Percentiles rank a stretch among this genome's conserved stretches.
These are phyloP conservation scores for Tylopilus felleus DNA, from an alignment of 768 basidiomycete species.

Conservation along the genomic window DNA sequence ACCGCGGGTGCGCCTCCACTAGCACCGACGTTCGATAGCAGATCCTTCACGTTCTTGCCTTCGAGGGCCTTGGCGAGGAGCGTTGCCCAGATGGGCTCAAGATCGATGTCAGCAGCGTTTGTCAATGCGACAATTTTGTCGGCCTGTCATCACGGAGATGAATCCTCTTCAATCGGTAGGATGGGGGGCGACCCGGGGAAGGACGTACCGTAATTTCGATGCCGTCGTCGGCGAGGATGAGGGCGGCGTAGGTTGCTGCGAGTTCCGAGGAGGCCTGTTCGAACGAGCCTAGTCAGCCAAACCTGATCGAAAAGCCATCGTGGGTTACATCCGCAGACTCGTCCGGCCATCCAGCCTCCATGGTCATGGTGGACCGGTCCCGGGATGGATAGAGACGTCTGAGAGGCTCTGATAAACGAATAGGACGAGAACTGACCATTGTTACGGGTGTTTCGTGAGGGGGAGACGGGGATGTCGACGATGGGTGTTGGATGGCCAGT, in stretches of 20 bases:
- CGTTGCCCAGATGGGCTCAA: constrained; percentile 96
- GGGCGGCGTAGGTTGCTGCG: constrained; percentile 92
- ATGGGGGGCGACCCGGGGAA: no score
- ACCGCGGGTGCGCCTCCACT: constrained; percentile 85
- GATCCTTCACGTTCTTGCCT: constrained; percentile 95
- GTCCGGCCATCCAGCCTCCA: constrained; percentile 20
- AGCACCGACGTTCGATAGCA: constrained; percentile 91
- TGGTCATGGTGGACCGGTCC: neutral
- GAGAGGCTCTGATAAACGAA: neutral
- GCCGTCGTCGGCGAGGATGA: constrained; percentile 97
- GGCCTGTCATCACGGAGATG: constrained; percentile 44
- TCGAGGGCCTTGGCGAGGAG: constrained; percentile 97
- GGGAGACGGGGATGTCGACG: constrained; percentile 12
- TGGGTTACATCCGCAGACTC: constrained; percentile 9
- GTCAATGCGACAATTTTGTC: constrained; percentile 92
- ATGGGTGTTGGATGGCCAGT: constrained; percentile 11
- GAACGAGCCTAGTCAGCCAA: constrained; percentile 11
- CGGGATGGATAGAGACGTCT: neutral
- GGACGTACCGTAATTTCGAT: constrained; percentile 92
- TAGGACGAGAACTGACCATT: constrained; percentile 25
- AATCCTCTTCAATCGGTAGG: neutral
- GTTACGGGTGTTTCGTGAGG: constrained; percentile 8
- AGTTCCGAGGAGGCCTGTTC: constrained; percentile 67
- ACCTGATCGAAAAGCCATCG: neutral
- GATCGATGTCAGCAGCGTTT: constrained; percentile 74